Conservation (phyloP, 2,329 filamentous ascomycete species). For the Ascomycota sp. region DNA sequence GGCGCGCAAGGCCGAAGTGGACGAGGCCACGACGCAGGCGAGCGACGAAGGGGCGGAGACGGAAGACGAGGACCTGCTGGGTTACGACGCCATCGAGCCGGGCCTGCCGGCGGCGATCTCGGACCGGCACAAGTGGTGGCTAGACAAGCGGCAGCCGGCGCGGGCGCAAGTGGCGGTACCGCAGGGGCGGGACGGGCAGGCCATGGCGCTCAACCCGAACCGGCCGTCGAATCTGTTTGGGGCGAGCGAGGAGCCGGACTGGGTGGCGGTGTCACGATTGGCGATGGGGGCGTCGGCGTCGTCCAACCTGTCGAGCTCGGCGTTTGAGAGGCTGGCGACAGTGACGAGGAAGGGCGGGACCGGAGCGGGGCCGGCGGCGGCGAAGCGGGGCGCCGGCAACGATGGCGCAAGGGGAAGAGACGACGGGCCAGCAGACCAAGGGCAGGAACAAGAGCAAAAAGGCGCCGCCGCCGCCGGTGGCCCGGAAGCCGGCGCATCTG, state of each 20-base stretch:
- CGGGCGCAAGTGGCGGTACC: constrained; percentile 53
- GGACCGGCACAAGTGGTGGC: constrained; percentile 50
- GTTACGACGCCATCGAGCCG: constrained; percentile 66
- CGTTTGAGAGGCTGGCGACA: constrained; percentile 33
- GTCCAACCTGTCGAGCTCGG: constrained; percentile 37
- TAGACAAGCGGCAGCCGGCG: constrained; percentile 51
- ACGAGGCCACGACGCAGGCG: constrained; percentile 36
- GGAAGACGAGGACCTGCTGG: constrained; percentile 62
- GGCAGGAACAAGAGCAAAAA: too few species aligned
- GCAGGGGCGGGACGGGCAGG: constrained; percentile 23
- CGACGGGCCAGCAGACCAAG: constrained; percentile 11
- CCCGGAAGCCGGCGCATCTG: constrained; percentile 41
- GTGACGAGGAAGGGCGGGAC: not conserved
- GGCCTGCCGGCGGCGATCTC: constrained; percentile 50
- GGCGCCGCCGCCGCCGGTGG: constrained; percentile 41
- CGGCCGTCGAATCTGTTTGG: constrained; percentile 68
- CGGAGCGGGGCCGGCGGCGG: too few species aligned
- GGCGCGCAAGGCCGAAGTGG: constrained; percentile 45
- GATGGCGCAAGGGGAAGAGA: constrained; percentile 2
- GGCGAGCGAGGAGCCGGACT: constrained; percentile 56
- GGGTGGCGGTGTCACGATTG: constrained; percentile 46
- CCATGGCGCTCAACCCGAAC: constrained; percentile 48
- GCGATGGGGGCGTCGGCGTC: constrained; percentile 32
- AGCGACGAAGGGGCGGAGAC: constrained; percentile 30
- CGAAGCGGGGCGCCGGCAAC: too few species aligned